Evolutionary conservation across 2,329 filamentous ascomycete genomes (phyloP).

Genomic region (Cordyceps javanica): DNA sequence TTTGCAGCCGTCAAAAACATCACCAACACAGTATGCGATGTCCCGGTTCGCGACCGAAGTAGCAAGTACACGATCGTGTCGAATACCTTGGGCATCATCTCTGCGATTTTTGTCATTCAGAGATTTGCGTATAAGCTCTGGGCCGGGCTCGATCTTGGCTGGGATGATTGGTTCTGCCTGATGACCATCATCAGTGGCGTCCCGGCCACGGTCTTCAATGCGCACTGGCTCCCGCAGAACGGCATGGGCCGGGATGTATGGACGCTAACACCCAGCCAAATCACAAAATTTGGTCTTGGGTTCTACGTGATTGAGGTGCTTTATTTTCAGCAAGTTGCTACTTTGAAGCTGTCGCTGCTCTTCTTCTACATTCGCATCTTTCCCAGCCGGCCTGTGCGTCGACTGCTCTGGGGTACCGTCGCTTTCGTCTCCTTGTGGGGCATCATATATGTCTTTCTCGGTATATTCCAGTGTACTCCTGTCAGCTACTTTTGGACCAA

Average conservation of each 20-base stretch:
- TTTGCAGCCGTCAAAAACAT: slow-evolving; percentile 12
- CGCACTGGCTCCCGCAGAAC: slow-evolving; percentile 19
- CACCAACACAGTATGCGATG: slow-evolving; percentile 17
- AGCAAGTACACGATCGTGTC: slow-evolving; percentile 14
- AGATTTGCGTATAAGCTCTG: slow-evolving; percentile 27
- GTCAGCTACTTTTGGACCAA: slow-evolving; percentile 34
- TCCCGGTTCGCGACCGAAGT: slow-evolving; percentile 13
- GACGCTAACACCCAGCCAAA: slow-evolving; percentile 22
- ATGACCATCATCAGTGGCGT: slow-evolving; percentile 17
- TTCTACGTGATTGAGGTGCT: slow-evolving; percentile 31
- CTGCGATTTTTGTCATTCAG: slow-evolving; percentile 27
- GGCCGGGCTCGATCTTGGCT: slow-evolving; percentile 22
- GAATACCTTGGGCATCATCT: slow-evolving; percentile 24
- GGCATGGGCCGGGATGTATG: slow-evolving; percentile 29
- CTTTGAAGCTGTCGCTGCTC: slow-evolving; percentile 35
- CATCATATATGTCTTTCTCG: slow-evolving; percentile 25
- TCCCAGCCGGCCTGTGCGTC: slow-evolving; percentile 23
- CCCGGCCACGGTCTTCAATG: slow-evolving; percentile 19
- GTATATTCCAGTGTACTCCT: slow-evolving; percentile 33
- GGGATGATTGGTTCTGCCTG: slow-evolving; percentile 26
- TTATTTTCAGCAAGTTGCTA: slow-evolving; percentile 32
- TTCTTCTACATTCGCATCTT: slow-evolving; percentile 39
- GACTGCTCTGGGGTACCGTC: slow-evolving; percentile 27
- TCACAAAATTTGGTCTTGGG: slow-evolving; percentile 21
- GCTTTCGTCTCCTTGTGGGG: slow-evolving; percentile 26